A percentile compares a stretch with the other conserved stretches of the same genome.
These are phyloP conservation scores for Brassica rapa DNA, from an alignment of 345 rosid species.

Conservation along the genomic window DNA sequence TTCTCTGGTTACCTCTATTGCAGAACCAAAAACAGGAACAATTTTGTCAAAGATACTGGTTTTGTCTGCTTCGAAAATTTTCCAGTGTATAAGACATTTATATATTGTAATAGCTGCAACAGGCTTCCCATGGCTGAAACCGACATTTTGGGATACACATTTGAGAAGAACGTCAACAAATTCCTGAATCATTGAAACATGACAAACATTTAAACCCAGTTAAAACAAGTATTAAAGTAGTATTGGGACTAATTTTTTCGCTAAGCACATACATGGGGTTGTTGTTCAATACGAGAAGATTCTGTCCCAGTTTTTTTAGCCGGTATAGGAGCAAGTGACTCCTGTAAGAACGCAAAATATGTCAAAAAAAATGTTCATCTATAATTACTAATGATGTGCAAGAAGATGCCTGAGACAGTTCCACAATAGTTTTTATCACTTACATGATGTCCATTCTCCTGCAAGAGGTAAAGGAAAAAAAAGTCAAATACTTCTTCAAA, in stretches of 20 bases:
- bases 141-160: conserved; percentile 64
- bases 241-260: not conserved
- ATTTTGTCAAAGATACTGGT: conserved; percentile 92
- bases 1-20: conserved; percentile 78
- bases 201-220: conserved; percentile 35
- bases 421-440: conserved; percentile 45
- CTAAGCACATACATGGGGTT: conserved; percentile 59
- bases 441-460: conserved; percentile 73
- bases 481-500: conserved; percentile 19
- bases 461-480: conserved; percentile 39
- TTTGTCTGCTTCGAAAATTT: conserved; percentile 86
- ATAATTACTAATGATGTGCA: conserved; percentile 15
- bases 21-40: conserved; percentile 88
- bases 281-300: conserved; percentile 61
- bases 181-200: conserved; percentile 54
- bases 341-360: conserved; percentile 46
- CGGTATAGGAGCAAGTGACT: conserved; percentile 51
- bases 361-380: conserved; percentile 22
- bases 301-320: conserved; percentile 54
- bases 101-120: conserved; percentile 86
- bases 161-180: conserved; percentile 66
- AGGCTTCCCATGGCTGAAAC: conserved; percentile 83
- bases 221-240: conserved; percentile 14
- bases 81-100: conserved; percentile 91
- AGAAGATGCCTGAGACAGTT: conserved; percentile 6